Conservation (phyloP, 2,329 filamentous ascomycete species). For the Orbilia quercus region DNA sequence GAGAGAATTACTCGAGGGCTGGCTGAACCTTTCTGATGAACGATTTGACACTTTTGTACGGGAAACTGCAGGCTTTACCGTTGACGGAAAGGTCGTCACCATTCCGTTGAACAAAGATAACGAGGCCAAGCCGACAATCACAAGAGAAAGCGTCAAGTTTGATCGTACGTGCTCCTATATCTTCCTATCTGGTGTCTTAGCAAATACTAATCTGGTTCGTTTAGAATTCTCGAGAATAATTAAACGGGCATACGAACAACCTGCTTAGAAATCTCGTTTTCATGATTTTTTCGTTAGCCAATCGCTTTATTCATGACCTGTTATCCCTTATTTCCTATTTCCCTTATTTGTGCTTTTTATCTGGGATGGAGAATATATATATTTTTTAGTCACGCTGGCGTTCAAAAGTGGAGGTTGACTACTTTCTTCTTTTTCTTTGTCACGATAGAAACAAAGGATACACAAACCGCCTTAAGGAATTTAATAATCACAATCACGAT, state of each 20-base stretch:
- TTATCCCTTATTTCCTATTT: not conserved
- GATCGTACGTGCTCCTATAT: conserved; percentile 70
- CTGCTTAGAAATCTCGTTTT: conserved; percentile 66
- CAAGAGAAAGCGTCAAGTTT: conserved; percentile 92
- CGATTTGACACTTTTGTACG: conserved; percentile 81
- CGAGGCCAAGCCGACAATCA: conserved; percentile 94
- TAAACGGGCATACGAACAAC: conserved; percentile 85
- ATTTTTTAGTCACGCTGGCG: conserved; percentile 31
- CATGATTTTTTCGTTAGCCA: no score
- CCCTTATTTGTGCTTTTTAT: conserved; percentile 12
- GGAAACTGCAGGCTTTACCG: conserved; percentile 86
- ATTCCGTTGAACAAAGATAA: conserved; percentile 96
- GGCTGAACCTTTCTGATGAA: conserved; percentile 76
- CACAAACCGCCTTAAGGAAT: no score
- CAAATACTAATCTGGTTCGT: conserved; percentile 3
- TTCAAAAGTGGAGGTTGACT: conserved; percentile 34
- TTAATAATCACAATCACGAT: no score
- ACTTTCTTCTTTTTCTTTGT: conserved; percentile 19
- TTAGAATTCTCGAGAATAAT: conserved; percentile 79
- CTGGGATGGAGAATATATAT: conserved; percentile 15
- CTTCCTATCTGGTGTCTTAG: not conserved
- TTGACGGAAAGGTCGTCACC: conserved; percentile 74
- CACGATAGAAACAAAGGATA: conserved; percentile 23
- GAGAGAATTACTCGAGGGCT: conserved; percentile 75
- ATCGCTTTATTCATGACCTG: no score